phyloP scores from a whole-genome alignment of 208 protist genomes.

The Wallacemonas sp. region DNA sequence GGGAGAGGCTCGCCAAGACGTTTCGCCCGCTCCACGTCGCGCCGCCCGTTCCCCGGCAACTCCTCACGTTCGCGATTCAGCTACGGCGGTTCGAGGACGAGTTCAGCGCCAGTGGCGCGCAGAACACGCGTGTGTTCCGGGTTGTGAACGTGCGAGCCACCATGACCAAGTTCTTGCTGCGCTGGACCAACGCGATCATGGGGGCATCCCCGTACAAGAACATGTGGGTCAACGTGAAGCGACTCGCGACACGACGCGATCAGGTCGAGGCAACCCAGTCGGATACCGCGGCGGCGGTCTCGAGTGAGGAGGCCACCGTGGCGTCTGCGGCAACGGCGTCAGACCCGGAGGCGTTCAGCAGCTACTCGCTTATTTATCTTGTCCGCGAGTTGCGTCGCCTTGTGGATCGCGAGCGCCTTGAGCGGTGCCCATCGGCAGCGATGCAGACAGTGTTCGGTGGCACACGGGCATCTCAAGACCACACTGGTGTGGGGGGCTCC shows the following conservation, averaged over 20 bases:
- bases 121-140: slow-evolving; percentile 11
- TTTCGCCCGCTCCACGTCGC: slow-evolving; percentile 45
- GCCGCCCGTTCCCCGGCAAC: slow-evolving; percentile 29
- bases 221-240: slow-evolving; percentile 15
- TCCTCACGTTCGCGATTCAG: slow-evolving; percentile 28
- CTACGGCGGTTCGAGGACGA: slow-evolving; percentile 52
- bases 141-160: slow-evolving; percentile 1
- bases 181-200: slow-evolving; percentile 82
- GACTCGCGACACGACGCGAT: slow-evolving; percentile 7
- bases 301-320: background rate
- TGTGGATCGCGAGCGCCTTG: slow-evolving; percentile 22
- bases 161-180: slow-evolving; percentile 44
- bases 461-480: too few relatives aligned
- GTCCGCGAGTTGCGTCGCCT: slow-evolving; percentile 57
- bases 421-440: slow-evolving; percentile 1
- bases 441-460: slow-evolving; percentile 1
- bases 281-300: background rate
- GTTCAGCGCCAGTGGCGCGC: slow-evolving; percentile 17
- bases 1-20: slow-evolving; percentile 82
- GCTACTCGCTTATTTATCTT: slow-evolving; percentile 44
- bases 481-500: too few relatives aligned
- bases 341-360: slow-evolving; percentile 30
- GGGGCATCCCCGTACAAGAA: slow-evolving; percentile 27
- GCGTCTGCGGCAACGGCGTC: background rate
- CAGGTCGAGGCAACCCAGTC: background rate